A percentile compares a stretch with the other conserved stretches of the same genome.
These are phyloP conservation scores for Paramecium sonneborni DNA, from an alignment of 73 alveolate genomes.

Conservation along the genomic window DNA sequence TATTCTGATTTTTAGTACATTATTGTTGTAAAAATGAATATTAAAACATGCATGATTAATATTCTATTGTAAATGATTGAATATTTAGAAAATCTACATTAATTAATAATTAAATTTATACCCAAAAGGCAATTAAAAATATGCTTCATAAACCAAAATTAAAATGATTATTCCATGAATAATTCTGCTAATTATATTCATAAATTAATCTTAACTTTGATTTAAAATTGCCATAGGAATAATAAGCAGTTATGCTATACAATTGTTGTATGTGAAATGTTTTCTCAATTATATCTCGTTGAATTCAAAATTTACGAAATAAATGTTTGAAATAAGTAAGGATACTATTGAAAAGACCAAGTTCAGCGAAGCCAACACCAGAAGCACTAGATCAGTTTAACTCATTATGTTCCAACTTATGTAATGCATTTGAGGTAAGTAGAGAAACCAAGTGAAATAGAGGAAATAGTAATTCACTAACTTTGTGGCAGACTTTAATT, in stretches of 20 bases:
- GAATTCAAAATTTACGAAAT: constrained; percentile 33
- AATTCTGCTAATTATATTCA: neutral
- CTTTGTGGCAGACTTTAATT: neutral
- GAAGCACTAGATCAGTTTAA: neutral
- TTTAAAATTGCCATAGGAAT: neutral
- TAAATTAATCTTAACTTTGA: neutral
- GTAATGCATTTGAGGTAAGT: constrained; percentile 4
- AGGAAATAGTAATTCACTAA: constrained; percentile 22
- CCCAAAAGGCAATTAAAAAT: constrained; percentile 23
- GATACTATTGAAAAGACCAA: neutral
- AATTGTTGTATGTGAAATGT: neutral
- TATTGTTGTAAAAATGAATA: neutral
- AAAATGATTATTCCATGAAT: neutral
- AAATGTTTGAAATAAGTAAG: neutral
- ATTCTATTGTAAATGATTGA: neutral
- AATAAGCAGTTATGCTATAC: neutral
- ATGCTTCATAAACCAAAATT: neutral
- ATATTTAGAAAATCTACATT: neutral
- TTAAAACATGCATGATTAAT: neutral
- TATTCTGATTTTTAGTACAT: neutral
- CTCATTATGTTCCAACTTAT: neutral
- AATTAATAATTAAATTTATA: neutral
- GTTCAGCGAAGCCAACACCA: neutral
- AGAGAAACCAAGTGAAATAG: constrained; percentile 24
- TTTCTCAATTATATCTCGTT: neutral